Conservation (phyloP, 495 filamentous ascomycete genomes). For the Lepraria neglecta region DNA sequence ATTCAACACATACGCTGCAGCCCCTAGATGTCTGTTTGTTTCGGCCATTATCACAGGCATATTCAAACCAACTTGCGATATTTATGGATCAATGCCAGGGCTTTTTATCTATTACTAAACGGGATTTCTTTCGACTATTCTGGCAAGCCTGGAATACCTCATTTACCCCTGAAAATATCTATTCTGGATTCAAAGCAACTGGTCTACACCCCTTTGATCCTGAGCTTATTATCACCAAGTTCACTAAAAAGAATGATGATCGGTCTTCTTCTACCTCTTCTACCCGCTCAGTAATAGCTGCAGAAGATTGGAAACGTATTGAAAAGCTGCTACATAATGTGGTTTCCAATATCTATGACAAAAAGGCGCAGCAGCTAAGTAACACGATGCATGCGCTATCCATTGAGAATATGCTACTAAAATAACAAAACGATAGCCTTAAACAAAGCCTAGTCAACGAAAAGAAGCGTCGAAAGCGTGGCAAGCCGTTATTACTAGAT, state of each 20-base stretch:
- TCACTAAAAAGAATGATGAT: neutral
- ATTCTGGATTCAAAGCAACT: neutral
- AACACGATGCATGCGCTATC: neutral
- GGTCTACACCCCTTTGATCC: neutral
- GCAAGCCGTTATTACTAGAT: neutral
- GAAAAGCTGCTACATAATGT: neutral
- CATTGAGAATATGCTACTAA: neutral
- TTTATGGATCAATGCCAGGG: constrained; percentile 12
- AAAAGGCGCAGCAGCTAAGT: no score
- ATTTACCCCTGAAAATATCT: constrained; percentile 8
- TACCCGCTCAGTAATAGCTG: neutral
- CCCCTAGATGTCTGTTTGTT: constrained; percentile 21
- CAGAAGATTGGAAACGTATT: neutral
- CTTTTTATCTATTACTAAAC: constrained; percentile 14
- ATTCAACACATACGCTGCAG: constrained; percentile 18
- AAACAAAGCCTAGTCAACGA: neutral
- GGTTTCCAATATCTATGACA: no score
- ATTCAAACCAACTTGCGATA: constrained; percentile 13
- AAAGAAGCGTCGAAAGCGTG: constrained; percentile 1
- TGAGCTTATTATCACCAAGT: neutral
- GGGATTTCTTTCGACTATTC: constrained; percentile 20
- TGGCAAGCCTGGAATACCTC: constrained; percentile 9
- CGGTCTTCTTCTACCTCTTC: neutral
- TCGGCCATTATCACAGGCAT: constrained; percentile 8
- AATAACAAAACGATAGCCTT: neutral